Base-by-base conservation (phyloP, 495 filamentous ascomycete species). In the Hypoxylon rickii region DNA sequence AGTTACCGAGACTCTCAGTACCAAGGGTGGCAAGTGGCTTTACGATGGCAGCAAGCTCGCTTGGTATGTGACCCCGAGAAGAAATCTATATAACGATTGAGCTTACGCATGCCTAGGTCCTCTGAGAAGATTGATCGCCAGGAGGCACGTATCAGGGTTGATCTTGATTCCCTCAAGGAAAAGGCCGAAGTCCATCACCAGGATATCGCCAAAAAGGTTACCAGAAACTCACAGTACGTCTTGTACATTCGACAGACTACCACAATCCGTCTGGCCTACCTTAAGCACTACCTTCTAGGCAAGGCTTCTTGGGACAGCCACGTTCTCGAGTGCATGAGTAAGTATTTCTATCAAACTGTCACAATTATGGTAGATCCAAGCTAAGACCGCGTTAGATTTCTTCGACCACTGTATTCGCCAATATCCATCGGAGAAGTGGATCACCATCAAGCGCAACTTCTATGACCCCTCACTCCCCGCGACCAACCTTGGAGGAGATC, bases 401-500 rank as follows among this genome's bases (percentile, higher is more conserved):
- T 74, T 97, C 2, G 93, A 98, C 55, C 94, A 98, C 66, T 73
- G 90, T 15, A 71, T 98, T 31, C 90, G 93, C 10, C 86, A 96
- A 70, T 72, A 66, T 1, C 90, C 94, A 0, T 83, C 84, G 0
- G 74, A 80, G 54, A 69, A 75, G 5, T 85, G 85, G 63, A 78
- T 82, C 1, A 73, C 80, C 0, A 84, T 95, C 63, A 91, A 88
- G 68, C 87, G 90, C 17, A 87, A 83, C 1, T 95, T 94, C 73
- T 96, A 92, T 67, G 86, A 86, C 36, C 51, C 57, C 2, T 31
- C 38, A 1, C 44, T 45, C 8, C 37, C 57, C 12, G 45, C 29
- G 1, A 33, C 58, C 1, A 2, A 44, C 19, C 17, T 55, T 17
- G 24, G 34, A 18, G 3, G 45, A 53, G 33, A 64, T 13, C 79